Evolutionary conservation across 306 rosid genomes (phyloP), one percentile per base, ranked within the genome.

Genomic region (Pyrus communis): DNA sequence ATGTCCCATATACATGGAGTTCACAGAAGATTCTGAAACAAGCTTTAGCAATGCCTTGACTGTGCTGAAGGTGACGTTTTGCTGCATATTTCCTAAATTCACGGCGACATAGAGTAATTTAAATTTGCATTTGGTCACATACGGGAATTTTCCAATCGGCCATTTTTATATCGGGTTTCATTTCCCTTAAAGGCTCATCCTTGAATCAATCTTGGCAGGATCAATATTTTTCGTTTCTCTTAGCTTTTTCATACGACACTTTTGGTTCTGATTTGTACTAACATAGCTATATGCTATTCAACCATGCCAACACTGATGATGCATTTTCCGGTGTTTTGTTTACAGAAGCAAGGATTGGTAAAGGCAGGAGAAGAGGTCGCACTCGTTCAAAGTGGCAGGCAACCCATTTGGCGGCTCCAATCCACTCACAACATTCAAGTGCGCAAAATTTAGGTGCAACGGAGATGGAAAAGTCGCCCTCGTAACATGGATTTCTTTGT

Each of bases 361-460:
- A 95, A 87, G 89, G 87, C 82, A 60, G 99, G 99, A 78, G 99
- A 95, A 85, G 99, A 95, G 82, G 93, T 95, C 21, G 99, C 99
- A 65, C 91, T 95, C 58, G 86, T 92, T 78, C 99, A 95, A 80
- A 95, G 99, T 82, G 99, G 99, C 23, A 88, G 96, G 72, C 97
- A 95, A 86, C 99, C 97, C 38, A 95, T 95, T 73, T 95, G 99
- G 99, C 92, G 99, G 90, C 85, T 88, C 87, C 97, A 93, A 67
- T 92, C 99, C 71, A 95, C 97, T 58, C 99, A 95, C 87, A 92
- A 95, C 52, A 95, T 95, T 65, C 99, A 95, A 88, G 93, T 95
- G 71, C 87, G 99, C 64, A 87, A 86, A 83, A 96, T 88, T 51
- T 87, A 78, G 79, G 13, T 42, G 19, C 68, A 28, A 78, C 45